phyloP scores from a whole-genome alignment of 805 yeast species.

The Myxozyma vanderwaltii region DNA sequence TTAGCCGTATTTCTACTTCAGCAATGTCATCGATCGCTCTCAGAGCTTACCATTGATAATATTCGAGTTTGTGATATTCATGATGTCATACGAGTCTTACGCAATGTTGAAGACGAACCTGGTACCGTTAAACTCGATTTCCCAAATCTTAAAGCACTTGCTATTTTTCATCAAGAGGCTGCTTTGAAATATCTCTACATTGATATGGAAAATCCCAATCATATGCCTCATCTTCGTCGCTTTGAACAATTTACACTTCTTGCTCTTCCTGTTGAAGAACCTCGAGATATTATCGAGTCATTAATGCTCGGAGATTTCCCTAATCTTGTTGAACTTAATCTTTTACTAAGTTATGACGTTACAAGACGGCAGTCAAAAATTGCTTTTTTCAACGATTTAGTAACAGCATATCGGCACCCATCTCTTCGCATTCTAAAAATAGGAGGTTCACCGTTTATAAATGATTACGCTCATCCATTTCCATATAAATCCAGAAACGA shows the following conservation, averaged over 20 bases:
- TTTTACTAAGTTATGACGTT: neutral
- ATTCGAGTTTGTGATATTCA: neutral
- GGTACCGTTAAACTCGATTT: neutral
- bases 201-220: neutral
- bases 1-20: neutral
- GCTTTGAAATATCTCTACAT: constrained; percentile 4
- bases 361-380: constrained; percentile 4
- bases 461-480: neutral
- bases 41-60: neutral
- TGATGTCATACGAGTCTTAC: neutral
- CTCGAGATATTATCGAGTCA: constrained; percentile 11
- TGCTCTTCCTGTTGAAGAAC: constrained; percentile 9
- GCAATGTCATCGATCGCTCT: neutral
- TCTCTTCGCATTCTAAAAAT: neutral
- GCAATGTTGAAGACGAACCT: neutral
- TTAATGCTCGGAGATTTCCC: constrained; percentile 11
- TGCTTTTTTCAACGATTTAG: constrained; percentile 4
- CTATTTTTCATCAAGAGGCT: constrained; percentile 1
- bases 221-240: neutral
- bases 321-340: constrained; percentile 1
- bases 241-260: neutral
- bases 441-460: constrained; percentile 7
- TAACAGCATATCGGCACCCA: constrained; percentile 7
- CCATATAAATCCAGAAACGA: neutral
- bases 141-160: neutral